Conservation (phyloP, 2,329 filamentous ascomycete genomes). For the Penicillium sp. region DNA sequence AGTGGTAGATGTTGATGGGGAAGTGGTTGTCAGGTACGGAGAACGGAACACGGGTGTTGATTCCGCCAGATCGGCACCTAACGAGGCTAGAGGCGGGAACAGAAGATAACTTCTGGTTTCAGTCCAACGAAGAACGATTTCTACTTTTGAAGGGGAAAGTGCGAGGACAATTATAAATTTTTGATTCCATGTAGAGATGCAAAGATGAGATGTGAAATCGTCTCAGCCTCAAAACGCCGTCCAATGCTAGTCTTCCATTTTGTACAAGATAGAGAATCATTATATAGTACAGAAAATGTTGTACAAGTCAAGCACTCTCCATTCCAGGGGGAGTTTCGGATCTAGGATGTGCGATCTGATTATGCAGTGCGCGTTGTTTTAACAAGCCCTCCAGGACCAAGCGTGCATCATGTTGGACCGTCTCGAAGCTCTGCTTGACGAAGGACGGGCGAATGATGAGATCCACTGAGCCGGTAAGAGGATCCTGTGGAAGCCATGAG, state of each 20-base stretch:
- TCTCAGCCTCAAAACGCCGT: constrained; percentile 6
- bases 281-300: constrained; percentile 10
- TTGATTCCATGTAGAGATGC: constrained; percentile 1
- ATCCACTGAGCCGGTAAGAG: constrained; percentile 39
- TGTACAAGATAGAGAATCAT: constrained; percentile 8
- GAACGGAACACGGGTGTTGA: constrained; percentile 12
- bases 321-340: background rate
- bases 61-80: constrained; percentile 34
- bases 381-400: constrained; percentile 10
- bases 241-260: constrained; percentile 7
- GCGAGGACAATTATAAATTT: background rate
- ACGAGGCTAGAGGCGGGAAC: constrained; percentile 31
- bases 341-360: background rate
- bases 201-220: background rate
- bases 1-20: constrained; percentile 15
- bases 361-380: constrained; percentile 1
- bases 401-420: constrained; percentile 24
- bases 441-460: constrained; percentile 22
- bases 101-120: constrained; percentile 19
- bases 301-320: background rate
- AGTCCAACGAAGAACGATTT: constrained; percentile 6
- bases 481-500: background rate
- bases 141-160: background rate
- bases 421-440: constrained; percentile 21
- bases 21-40: constrained; percentile 8